Percentiles rank a stretch among this genome's conserved stretches.
Conservation (phyloP, 257 asterid genomes). For the Oldenlandia corymbosa region DNA sequence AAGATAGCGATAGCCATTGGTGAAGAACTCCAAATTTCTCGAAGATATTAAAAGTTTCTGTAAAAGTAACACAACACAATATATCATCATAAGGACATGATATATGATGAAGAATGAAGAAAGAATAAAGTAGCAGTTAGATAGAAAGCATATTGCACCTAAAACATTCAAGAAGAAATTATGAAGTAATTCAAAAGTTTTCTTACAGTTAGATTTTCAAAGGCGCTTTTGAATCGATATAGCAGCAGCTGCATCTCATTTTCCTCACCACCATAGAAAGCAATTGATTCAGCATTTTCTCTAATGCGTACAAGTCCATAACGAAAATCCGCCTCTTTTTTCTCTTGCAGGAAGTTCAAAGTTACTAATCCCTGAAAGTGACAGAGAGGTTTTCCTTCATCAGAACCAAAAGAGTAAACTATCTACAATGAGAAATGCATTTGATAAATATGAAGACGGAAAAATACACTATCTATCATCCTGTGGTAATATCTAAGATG, state of each 20-base stretch:
- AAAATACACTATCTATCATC: not conserved
- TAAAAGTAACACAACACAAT: constrained; percentile 21
- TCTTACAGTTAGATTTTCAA: constrained; percentile 80
- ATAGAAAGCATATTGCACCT: not conserved
- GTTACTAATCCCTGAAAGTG: constrained; percentile 60
- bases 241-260: constrained; percentile 80
- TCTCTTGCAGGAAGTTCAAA: constrained; percentile 88
- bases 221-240: constrained; percentile 76
- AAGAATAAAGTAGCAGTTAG: not conserved
- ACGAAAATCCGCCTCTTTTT: constrained; percentile 87
- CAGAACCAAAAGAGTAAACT: constrained; percentile 1
- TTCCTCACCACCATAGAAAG: constrained; percentile 88
- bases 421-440: not conserved
- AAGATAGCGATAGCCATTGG: constrained; percentile 82
- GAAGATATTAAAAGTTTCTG: constrained; percentile 89
- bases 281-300: constrained; percentile 96
- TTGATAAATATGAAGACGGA: not conserved
- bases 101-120: too few relatives aligned
- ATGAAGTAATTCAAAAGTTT: constrained; percentile 6
- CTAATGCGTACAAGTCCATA: constrained; percentile 86
- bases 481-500: too few relatives aligned
- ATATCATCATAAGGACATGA: constrained; percentile 4
- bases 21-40: constrained; percentile 92
- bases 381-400: constrained; percentile 2
- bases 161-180: too few relatives aligned